Evolutionary conservation across 352 stramenopile genomes (phyloP), one percentile per base, ranked within the genome.

Genomic region (Globisporangium cylindrosporum): DNA sequence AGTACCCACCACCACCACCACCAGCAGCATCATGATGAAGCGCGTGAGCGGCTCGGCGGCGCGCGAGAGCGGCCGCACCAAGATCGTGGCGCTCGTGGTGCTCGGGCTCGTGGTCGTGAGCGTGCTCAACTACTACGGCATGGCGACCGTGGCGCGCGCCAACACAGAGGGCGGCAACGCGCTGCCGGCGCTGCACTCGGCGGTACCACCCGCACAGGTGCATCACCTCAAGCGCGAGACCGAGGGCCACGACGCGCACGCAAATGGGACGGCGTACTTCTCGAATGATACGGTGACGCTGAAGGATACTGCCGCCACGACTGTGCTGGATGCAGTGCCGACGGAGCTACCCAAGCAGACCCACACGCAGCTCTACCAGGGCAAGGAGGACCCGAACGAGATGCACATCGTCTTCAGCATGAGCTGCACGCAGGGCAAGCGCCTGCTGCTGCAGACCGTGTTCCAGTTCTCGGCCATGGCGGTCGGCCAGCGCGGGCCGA

Each of bases 371-470:
- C 57, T 70, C 22, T 70, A 65, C 57, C 65, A 70, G 34, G 71
- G 60, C 29, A 63, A 77, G 49, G 66, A 79, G 4, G 77, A 84
- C 66, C 64, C 38, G 20, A 76, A 61, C 63, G 73, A 82, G 56
- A 56, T 81, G 81, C 72, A 78, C 64, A 71, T 78, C 27, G 56
- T 78, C 10, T 78, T 73, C 53, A 76, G 69, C 59, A 73, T 70
- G 53, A 73, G 72, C 62, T 78, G 72, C 48, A 62, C 65, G 15
- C 69, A 78, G 51, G 27, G n/a, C 20, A 46, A 73, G 48, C 72
- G 72, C 0, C 55, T 68, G 41, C 46, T 76, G 20, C 41, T 74
- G 41, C 58, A 67, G 49, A 72, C 62, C 22, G 63, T 71, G 59
- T 49, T 78, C 6, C 72, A 78, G 56, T 48, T 71, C 62, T 73